These are phyloP conservation scores for Mesostigma viride DNA, from an alignment of 139 green algal genomes.

Conservation along the genomic window DNA sequence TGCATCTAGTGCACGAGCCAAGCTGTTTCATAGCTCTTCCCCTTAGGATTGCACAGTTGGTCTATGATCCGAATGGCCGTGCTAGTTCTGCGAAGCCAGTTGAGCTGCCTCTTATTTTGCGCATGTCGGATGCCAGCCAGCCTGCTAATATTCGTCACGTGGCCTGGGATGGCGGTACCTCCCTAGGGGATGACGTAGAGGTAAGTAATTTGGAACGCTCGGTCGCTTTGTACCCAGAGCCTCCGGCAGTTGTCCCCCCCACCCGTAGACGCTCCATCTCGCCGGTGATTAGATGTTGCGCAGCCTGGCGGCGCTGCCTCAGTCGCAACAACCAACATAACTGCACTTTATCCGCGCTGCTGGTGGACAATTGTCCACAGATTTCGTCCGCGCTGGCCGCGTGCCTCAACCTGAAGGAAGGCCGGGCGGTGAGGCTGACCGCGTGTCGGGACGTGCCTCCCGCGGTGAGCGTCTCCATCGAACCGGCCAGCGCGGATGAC, in stretches of 20 bases:
- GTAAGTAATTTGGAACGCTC: conserved; percentile 3
- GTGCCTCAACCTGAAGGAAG: conserved; percentile 35
- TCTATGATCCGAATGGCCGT: background rate
- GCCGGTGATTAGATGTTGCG: background rate
- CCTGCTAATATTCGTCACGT: conserved; percentile 24
- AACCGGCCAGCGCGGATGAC: conserved; percentile 53
- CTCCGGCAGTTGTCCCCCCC: background rate
- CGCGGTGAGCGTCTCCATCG: conserved; percentile 41
- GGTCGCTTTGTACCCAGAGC: too few species aligned
- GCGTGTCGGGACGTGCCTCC: conserved; percentile 19
- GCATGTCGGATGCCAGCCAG: background rate
- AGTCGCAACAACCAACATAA: background rate
- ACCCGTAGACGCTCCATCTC: background rate
- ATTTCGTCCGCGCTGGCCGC: conserved; percentile 35
- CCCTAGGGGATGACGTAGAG: conserved; percentile 17
- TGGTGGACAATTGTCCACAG: background rate
- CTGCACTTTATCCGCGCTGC: background rate
- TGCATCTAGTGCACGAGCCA: background rate
- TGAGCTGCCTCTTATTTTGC: background rate
- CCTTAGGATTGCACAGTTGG: background rate
- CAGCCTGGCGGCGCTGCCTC: background rate
- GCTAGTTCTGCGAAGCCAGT: background rate
- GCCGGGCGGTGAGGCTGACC: conserved; percentile 16
- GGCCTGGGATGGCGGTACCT: conserved; percentile 28
- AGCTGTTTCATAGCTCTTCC: background rate